These are phyloP conservation scores for Carex arenaria DNA, from an alignment of 202 grass and related monocot species.

Conservation along the genomic window DNA sequence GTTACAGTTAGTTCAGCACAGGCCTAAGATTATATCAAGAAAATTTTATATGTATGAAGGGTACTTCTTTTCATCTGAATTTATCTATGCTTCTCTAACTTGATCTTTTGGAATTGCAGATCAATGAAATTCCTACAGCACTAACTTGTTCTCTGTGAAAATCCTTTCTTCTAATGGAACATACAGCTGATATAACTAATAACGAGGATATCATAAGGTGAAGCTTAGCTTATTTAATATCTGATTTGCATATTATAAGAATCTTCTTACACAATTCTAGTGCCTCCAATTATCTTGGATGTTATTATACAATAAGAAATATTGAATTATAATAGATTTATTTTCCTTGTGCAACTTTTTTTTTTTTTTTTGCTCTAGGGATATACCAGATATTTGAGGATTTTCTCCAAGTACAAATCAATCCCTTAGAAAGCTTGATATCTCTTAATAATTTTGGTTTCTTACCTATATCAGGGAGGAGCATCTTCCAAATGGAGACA, in stretches of 20 bases:
- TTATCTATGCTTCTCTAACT: background rate
- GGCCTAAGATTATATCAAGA: background rate
- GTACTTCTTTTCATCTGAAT: background rate
- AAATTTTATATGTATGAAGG: background rate
- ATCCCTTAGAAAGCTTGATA: background rate
- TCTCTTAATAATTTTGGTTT: background rate
- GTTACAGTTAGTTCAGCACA: background rate
- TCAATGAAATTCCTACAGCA: background rate
- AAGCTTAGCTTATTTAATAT: background rate
- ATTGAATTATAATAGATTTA: background rate
- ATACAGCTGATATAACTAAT: background rate
- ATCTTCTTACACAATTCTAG: background rate
- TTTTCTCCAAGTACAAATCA: background rate
- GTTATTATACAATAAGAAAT: background rate
- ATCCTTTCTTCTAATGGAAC: background rate
- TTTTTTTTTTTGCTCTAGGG: background rate
- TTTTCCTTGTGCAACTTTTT: background rate
- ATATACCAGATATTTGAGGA: background rate
- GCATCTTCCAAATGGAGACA: constrained; percentile 78
- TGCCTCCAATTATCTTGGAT: background rate
- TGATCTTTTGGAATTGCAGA: constrained; percentile 5
- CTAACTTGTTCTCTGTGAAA: background rate
- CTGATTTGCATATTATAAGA: background rate
- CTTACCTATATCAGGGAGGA: constrained; percentile 40
- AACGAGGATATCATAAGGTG: background rate